Percentiles rank a stretch among this genome's conserved stretches.
Evolutionary conservation across 225 moss, liverwort and hornwort species (phyloP).

Genomic region (Physcomitrellopsis africana): DNA sequence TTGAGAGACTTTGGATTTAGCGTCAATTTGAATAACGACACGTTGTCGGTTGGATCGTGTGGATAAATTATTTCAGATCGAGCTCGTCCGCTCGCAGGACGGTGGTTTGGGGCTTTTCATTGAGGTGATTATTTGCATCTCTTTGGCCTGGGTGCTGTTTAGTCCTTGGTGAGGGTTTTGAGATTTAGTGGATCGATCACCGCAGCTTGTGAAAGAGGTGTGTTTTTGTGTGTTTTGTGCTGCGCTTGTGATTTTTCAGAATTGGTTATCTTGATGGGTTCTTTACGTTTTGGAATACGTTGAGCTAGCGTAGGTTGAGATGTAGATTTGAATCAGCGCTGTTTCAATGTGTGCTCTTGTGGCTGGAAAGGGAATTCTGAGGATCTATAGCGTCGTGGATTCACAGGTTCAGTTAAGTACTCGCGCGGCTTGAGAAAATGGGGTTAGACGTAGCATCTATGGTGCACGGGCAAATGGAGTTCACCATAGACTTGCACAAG

Average conservation of each 20-base stretch:
- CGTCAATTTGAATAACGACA: background rate
- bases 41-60: background rate
- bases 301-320: background rate
- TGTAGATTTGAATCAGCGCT: background rate
- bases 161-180: background rate
- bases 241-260: background rate
- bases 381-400: background rate
- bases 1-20: background rate
- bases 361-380: background rate
- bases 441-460: constrained; percentile 11
- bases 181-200: background rate
- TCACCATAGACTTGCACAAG: constrained; percentile 59
- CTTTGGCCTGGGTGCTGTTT: background rate
- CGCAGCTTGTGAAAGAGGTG: background rate
- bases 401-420: background rate
- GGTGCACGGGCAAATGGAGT: constrained; percentile 47
- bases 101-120: background rate
- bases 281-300: background rate
- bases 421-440: constrained; percentile 24
- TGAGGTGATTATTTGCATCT: background rate
- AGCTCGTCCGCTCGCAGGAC: constrained; percentile 17
- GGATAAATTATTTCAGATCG: background rate
- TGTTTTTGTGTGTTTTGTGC: background rate
- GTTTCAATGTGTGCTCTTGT: background rate
- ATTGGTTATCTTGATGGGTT: constrained; percentile 1